These are phyloP conservation scores for Cenchrus purpureus DNA, from an alignment of 176 grass and related monocot species.

Conservation along the genomic window DNA sequence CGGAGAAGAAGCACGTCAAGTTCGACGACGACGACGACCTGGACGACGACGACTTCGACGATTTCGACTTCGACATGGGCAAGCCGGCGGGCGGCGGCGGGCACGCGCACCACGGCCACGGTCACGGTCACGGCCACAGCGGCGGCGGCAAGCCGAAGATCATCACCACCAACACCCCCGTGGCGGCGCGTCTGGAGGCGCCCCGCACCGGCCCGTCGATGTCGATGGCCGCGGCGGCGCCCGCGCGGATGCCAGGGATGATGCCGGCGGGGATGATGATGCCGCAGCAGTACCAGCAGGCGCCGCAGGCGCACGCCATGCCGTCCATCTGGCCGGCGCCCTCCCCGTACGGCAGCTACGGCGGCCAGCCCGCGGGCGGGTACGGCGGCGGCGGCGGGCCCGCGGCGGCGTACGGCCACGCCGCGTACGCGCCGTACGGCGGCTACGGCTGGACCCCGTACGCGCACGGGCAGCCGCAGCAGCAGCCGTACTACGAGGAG, in stretches of 20 bases:
- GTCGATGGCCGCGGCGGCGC: constrained; percentile 35
- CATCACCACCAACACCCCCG: constrained; percentile 27
- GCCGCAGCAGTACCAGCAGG: neutral
- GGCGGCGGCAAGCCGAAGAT: constrained; percentile 47
- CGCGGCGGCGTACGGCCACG: constrained; percentile 31
- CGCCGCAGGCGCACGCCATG: neutral
- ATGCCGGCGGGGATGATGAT: constrained; percentile 3
- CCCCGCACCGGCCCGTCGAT: constrained; percentile 39
- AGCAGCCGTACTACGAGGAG: constrained; percentile 39
- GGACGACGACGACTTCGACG: constrained; percentile 26
- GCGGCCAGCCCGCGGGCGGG: constrained; percentile 32
- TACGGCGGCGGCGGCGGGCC: constrained; percentile 45
- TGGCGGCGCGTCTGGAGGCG: constrained; percentile 42
- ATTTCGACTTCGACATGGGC: constrained; percentile 30
- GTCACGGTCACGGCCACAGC: neutral
- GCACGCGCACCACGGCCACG: neutral
- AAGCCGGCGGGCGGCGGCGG: neutral
- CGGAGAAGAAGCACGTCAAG: constrained; percentile 40
- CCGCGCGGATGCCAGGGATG: constrained; percentile 34
- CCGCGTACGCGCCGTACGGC: constrained; percentile 27
- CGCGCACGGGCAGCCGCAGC: constrained; percentile 26
- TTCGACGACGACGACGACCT: constrained; percentile 42
- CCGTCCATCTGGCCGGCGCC: constrained; percentile 60
- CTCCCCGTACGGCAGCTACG: constrained; percentile 34
- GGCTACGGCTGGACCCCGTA: constrained; percentile 40